Conservation (phyloP, 106 monocot genomes). For the Phalaenopsis aphrodite region DNA sequence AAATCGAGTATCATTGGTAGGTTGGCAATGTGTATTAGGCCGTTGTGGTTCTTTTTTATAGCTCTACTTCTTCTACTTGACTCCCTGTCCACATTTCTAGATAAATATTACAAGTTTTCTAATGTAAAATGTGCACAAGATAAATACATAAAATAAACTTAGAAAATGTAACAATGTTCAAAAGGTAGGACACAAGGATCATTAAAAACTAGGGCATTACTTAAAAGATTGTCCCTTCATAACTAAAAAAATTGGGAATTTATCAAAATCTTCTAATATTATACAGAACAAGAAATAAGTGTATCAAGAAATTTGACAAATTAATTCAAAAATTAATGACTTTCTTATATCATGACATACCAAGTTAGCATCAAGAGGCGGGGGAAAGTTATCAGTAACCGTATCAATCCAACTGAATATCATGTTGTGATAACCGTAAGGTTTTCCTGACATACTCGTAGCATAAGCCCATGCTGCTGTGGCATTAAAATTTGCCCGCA, state of each 20-base stretch:
- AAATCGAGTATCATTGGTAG: too few species aligned
- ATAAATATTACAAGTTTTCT: background rate
- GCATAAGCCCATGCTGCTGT: constrained; percentile 95
- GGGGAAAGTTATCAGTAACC: constrained; percentile 76
- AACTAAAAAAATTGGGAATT: background rate
- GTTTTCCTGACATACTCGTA: constrained; percentile 76
- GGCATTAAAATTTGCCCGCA: constrained; percentile 72
- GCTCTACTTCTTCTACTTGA: background rate
- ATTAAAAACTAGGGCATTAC: background rate
- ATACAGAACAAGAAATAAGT: background rate
- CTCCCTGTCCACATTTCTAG: background rate
- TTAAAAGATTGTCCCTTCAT: background rate
- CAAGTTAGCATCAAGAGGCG: constrained; percentile 90
- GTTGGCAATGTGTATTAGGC: too few species aligned
- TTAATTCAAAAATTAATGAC: background rate
- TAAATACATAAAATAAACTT: background rate
- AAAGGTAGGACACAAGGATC: background rate
- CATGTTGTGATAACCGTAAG: constrained; percentile 98
- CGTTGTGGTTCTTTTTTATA: background rate
- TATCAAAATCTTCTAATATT: background rate
- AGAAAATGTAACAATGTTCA: background rate
- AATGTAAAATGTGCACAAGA: background rate
- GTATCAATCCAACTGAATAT: constrained; percentile 99
- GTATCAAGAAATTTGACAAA: background rate
- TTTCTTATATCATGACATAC: constrained; percentile 20